phyloP scores from a whole-genome alignment of 2,329 filamentous ascomycete species.

The Macrophomina phaseolina region DNA sequence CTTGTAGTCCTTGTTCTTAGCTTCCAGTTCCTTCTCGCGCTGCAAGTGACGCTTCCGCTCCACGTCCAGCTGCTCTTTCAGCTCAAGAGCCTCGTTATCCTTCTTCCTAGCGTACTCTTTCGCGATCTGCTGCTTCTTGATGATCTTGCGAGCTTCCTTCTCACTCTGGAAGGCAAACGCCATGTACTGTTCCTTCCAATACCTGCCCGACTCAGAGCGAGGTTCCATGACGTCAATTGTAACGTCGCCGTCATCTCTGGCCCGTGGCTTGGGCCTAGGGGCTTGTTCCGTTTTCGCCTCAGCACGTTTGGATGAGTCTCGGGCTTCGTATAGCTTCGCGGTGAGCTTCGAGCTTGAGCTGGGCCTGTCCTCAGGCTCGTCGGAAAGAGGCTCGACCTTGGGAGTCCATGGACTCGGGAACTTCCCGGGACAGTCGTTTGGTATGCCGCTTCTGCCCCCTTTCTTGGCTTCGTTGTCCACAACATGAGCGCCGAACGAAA shows the following conservation, averaged over 20 bases:
- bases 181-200: slow-evolving; percentile 81
- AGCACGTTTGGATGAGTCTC: slow-evolving; percentile 46
- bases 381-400: slow-evolving; percentile 40
- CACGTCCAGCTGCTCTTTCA: slow-evolving; percentile 69
- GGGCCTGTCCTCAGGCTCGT: slow-evolving; percentile 38
- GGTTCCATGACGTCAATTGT: slow-evolving; percentile 76
- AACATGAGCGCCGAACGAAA: slow-evolving; percentile 64
- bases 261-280: slow-evolving; percentile 26
- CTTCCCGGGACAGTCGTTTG: slow-evolving; percentile 54
- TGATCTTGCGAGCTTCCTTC: slow-evolving; percentile 75
- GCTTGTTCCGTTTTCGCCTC: slow-evolving; percentile 33
- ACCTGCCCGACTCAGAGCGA: slow-evolving; percentile 74
- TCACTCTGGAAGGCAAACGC: slow-evolving; percentile 74
- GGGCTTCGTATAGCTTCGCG: slow-evolving; percentile 51
- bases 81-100: slow-evolving; percentile 71
- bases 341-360: slow-evolving; percentile 50
- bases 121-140: slow-evolving; percentile 79
- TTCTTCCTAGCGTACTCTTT: slow-evolving; percentile 81
- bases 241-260: slow-evolving; percentile 62
- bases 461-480: slow-evolving; percentile 62
- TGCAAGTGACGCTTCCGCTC: slow-evolving; percentile 69
- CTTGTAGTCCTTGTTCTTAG: slow-evolving; percentile 58
- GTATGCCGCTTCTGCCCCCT: slow-evolving; percentile 53
- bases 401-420: slow-evolving; percentile 59
- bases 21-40: slow-evolving; percentile 69